Evolutionary conservation across 495 filamentous ascomycete genomes (phyloP).

Genomic region (Poronia punctata): DNA sequence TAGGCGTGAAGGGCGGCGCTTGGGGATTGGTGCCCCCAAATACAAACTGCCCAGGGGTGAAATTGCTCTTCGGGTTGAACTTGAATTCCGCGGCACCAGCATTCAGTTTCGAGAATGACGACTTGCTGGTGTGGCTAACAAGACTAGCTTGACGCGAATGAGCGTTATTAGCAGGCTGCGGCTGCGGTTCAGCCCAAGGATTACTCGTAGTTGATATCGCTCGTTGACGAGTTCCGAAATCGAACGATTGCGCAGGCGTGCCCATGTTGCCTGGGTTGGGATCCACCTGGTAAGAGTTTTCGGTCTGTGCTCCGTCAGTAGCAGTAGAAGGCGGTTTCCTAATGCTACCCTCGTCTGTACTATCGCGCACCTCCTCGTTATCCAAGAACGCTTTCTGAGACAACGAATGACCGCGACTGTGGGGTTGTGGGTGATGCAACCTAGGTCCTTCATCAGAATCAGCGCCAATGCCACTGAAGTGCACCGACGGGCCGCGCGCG

Average conservation of each 20-base stretch:
- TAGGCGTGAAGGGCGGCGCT: constrained; percentile 33
- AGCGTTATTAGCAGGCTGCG: constrained; percentile 25
- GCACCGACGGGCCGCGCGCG: constrained; percentile 32
- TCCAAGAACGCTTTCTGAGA: constrained; percentile 48
- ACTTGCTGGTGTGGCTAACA: constrained; percentile 53
- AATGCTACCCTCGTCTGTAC: constrained; percentile 28
- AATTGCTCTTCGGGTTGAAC: constrained; percentile 59
- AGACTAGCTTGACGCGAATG: constrained; percentile 21
- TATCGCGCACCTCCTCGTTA: constrained; percentile 26
- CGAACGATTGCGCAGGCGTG: constrained; percentile 46
- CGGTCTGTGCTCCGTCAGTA: constrained; percentile 21
- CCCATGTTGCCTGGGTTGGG: constrained; percentile 70
- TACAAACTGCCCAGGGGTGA: constrained; percentile 50
- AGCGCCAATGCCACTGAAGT: constrained; percentile 39
- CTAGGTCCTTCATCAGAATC: constrained; percentile 40
- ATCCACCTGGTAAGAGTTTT: constrained; percentile 62
- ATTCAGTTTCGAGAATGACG: constrained; percentile 73
- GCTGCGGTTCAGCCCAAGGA: constrained; percentile 42
- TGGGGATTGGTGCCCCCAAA: constrained; percentile 53
- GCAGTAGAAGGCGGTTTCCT: constrained; percentile 22
- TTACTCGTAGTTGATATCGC: constrained; percentile 41
- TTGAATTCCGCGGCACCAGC: constrained; percentile 83
- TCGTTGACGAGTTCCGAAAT: constrained; percentile 35
- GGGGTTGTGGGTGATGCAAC: constrained; percentile 55
- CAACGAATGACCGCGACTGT: constrained; percentile 52